phyloP scores from a whole-genome alignment of 495 filamentous ascomycete genomes.

The Penicillium soppii region DNA sequence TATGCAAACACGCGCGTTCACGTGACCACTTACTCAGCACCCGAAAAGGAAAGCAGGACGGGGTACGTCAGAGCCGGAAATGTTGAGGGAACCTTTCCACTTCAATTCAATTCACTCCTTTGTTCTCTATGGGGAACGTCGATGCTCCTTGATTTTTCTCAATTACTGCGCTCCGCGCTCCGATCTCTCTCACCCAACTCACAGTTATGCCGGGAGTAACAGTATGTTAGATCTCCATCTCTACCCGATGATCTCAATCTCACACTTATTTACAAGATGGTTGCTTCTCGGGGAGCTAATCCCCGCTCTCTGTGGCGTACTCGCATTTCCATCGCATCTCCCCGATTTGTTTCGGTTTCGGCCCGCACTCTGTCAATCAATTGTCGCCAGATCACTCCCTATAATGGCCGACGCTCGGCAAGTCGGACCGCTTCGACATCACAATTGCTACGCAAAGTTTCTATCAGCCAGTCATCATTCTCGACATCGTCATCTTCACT shows the following conservation, averaged over 20 bases:
- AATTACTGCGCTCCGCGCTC: slow-evolving; percentile 27
- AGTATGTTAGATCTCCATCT: slow-evolving; percentile 26
- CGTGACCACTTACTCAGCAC: slow-evolving; percentile 27
- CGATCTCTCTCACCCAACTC: slow-evolving; percentile 23
- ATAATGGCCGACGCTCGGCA: slow-evolving; percentile 20
- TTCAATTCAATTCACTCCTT: slow-evolving; percentile 6
- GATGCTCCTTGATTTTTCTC: slow-evolving; percentile 19
- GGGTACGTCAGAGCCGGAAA: slow-evolving; percentile 26
- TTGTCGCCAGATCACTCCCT: slow-evolving; percentile 14
- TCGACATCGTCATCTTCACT: slow-evolving; percentile 38
- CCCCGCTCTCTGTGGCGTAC: slow-evolving; percentile 25
- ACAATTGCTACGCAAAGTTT: slow-evolving; percentile 17
- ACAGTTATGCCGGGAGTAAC: slow-evolving; percentile 35
- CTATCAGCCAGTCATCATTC: slow-evolving; percentile 24
- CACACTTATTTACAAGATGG: slow-evolving; percentile 21
- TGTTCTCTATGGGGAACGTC: slow-evolving; percentile 22
- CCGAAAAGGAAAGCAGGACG: slow-evolving; percentile 6
- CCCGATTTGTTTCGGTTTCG: slow-evolving; percentile 21
- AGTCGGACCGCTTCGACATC: slow-evolving; percentile 11
- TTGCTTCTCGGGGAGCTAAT: slow-evolving; percentile 19
- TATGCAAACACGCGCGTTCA: slow-evolving; percentile 28
- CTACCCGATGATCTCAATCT: slow-evolving; percentile 7
- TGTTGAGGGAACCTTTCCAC: slow-evolving; percentile 12
- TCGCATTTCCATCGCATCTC: slow-evolving; percentile 16
- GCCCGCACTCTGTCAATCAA: slow-evolving; percentile 31